A percentile compares a stretch with the other conserved stretches of the same genome.
Conservation (phyloP, 345 rosid genomes). For the Geranium rotundifolium region DNA sequence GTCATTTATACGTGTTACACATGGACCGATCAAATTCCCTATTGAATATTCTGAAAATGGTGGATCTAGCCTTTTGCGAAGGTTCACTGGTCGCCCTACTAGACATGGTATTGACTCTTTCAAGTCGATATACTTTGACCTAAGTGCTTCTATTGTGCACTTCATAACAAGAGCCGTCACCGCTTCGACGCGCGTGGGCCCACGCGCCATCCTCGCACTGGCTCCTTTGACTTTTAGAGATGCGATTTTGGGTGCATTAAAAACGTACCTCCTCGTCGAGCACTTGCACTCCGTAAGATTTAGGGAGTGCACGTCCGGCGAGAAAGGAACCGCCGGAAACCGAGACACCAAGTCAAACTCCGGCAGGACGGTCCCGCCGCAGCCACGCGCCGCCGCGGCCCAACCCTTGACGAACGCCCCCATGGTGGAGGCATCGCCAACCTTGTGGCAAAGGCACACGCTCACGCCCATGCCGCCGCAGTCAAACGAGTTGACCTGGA, state of each 20-base stretch:
- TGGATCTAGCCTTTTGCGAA: conserved; percentile 4
- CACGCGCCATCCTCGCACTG: neutral
- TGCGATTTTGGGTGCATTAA: conserved; percentile 2
- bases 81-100: conserved; percentile 6
- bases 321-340: conserved; percentile 4
- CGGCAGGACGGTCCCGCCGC: neutral
- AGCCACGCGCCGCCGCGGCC: conserved; percentile 3
- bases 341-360: conserved; percentile 1
- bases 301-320: neutral
- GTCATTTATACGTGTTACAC: neutral
- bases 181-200: too few relatives aligned
- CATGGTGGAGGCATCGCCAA: conserved; percentile 14
- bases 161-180: conserved; percentile 10
- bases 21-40: conserved; percentile 3
- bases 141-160: conserved; percentile 1
- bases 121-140: too few relatives aligned
- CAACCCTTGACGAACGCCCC: conserved; percentile 11
- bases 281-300: conserved; percentile 1
- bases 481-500: conserved; percentile 26
- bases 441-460: conserved; percentile 11
- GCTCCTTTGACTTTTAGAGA: conserved; percentile 6
- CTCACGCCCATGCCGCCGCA: conserved; percentile 17
- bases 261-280: conserved; percentile 7
- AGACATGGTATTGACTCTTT: neutral
- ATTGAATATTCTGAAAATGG: neutral